Base-by-base conservation (phyloP, 805 yeast species). In the Metschnikowia kunwiensis region DNA sequence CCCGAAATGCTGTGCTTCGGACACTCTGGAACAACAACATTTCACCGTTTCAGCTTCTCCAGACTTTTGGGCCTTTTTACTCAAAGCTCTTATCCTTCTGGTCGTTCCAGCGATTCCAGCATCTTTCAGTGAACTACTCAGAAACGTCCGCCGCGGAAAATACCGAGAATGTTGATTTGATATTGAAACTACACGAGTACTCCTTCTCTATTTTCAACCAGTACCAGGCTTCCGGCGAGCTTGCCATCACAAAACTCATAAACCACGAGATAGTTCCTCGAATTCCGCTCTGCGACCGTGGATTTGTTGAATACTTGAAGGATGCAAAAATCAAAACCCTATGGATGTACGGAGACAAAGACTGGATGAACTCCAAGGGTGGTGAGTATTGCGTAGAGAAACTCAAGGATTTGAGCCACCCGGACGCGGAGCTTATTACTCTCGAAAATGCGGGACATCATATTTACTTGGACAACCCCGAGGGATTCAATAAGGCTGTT, bases 321-420 rank as follows among this genome's bases (percentile, higher is more conserved):
- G 44, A 54, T 5, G 32, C 53, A 9, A 40, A 51, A 3, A 47
- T 64, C n/a, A 45, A 50, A 18, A 49, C 55, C 1, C 35, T 58
- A 2, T 65, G 71, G 68, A 27, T 65, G 27, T 67, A 67, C 32
- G 72, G 72, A 1, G 71, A 65, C 9, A 60, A 58, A 24, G 72
- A 67, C 40, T 67, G 72, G 72, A 67, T 67, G 72, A 67, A 67
- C 32, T 24, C 35, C 9, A 52, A 55, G 12, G 72, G 72, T 1
- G 72, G 72, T 1, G 43, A 54, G 37, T 54, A 57, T 41, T 54
- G 66, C 12, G 53, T 48, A 31, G 55, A 60, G 5, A 53, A 57
- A 22, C 43, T 67, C 3, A 14, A 34, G 15, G 42, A 42, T 5
- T 30, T 47, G 24, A 46, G 54, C 5, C 13, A 51, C 10, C 28